phyloP scores from a whole-genome alignment of 352 stramenopile species.

The Globisporangium solare region DNA sequence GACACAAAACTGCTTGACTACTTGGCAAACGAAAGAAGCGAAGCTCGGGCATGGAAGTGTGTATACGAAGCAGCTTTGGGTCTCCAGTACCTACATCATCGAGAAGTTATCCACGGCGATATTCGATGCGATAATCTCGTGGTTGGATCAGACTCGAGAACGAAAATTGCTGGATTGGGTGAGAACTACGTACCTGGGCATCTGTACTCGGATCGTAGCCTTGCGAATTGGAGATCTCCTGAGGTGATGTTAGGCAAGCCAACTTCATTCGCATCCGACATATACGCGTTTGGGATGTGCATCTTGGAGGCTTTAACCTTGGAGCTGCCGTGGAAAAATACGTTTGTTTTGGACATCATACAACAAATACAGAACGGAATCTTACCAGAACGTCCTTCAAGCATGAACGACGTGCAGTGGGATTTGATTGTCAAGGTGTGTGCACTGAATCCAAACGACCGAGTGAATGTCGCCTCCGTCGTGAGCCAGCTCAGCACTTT shows the following conservation, averaged over 20 bases:
- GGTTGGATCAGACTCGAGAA: constrained; percentile 9
- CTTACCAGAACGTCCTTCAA: no score
- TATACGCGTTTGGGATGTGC: constrained; percentile 27
- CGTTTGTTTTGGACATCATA: no score
- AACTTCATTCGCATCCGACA: constrained; percentile 13
- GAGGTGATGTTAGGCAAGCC: constrained; percentile 8
- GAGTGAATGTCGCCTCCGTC: constrained; percentile 12
- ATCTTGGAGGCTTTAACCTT: constrained; percentile 13
- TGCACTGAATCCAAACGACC: constrained; percentile 1
- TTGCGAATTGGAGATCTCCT: constrained; percentile 14
- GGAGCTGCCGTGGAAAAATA: neutral
- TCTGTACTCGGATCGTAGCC: no score
- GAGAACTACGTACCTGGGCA: constrained; percentile 3
- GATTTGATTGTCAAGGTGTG: constrained; percentile 20
- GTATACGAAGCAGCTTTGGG: constrained; percentile 22
- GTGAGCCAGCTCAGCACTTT: constrained; percentile 6
- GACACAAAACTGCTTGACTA: neutral
- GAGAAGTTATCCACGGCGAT: constrained; percentile 14
- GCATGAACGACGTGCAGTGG: neutral
- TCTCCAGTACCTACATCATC: constrained; percentile 22
- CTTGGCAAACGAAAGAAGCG: neutral
- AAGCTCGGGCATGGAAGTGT: constrained; percentile 4
- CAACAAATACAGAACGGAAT: no score
- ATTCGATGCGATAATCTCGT: constrained; percentile 11
- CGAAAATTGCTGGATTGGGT: constrained; percentile 14